These are phyloP conservation scores for Fusarium humuli DNA, from an alignment of 2,329 filamentous ascomycete species.

Conservation along the genomic window DNA sequence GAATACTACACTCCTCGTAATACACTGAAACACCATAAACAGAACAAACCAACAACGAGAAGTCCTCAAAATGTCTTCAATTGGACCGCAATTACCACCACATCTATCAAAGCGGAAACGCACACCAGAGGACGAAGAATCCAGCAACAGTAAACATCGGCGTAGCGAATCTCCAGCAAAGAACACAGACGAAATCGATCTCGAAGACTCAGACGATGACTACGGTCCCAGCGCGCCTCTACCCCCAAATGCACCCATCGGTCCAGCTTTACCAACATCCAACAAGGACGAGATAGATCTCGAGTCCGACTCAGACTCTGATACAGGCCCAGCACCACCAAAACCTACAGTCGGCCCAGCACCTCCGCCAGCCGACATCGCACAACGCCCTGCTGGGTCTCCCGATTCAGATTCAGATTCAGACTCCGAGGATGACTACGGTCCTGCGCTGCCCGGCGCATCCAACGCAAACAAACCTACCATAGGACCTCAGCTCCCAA, in stretches of 20 bases:
- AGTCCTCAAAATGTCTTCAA: constrained; percentile 68
- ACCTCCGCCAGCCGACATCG: constrained; percentile 49
- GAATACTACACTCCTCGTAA: constrained; percentile 25
- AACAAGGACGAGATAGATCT: constrained; percentile 59
- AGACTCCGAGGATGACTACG: constrained; percentile 64
- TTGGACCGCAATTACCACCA: constrained; percentile 77
- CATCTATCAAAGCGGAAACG: constrained; percentile 74
- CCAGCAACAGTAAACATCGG: constrained; percentile 59
- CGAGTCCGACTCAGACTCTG: constrained; percentile 53
- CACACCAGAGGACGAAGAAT: constrained; percentile 52
- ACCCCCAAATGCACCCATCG: constrained; percentile 33
- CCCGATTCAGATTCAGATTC: constrained; percentile 55
- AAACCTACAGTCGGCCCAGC: constrained; percentile 48
- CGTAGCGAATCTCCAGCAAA: constrained; percentile 45
- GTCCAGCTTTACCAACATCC: constrained; percentile 40
- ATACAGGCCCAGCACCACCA: constrained; percentile 54
- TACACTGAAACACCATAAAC: constrained; percentile 12
- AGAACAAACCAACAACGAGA: neutral
- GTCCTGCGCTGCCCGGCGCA: constrained; percentile 67
- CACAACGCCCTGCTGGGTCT: constrained; percentile 40
- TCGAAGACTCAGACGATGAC: constrained; percentile 58
- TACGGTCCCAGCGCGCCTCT: constrained; percentile 54
- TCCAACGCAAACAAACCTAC: constrained; percentile 60
- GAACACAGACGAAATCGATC: constrained; percentile 63
- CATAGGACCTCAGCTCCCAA: constrained; percentile 52